phyloP scores from a whole-genome alignment of 164 flowering plant species.

The Nymphaea thermarum region DNA sequence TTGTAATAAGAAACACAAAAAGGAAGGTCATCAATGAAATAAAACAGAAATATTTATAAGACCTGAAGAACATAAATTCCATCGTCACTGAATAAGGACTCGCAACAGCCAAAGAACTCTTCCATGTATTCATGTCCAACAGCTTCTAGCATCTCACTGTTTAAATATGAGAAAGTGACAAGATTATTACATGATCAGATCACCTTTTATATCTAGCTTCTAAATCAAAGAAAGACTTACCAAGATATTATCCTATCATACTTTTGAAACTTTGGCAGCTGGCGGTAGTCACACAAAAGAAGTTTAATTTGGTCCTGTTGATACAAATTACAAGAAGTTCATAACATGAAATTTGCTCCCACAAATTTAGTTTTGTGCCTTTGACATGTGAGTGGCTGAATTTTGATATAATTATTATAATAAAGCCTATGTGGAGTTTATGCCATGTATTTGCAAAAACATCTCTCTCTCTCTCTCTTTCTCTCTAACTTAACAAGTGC shows the following conservation, averaged over 20 bases:
- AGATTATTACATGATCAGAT: background rate
- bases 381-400: too few relatives aligned
- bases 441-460: too few relatives aligned
- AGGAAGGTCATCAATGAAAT: background rate
- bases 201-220: background rate
- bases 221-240: constrained; percentile 12
- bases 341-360: too few relatives aligned
- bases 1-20: too few relatives aligned
- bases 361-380: too few relatives aligned
- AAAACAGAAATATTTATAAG: background rate
- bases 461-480: too few relatives aligned
- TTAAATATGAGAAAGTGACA: constrained; percentile 1
- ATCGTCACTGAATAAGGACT: constrained; percentile 57
- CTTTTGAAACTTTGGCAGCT: constrained; percentile 37
- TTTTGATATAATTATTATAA: too few relatives aligned
- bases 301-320: constrained; percentile 57
- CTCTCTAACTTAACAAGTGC: too few relatives aligned
- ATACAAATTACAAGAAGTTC: background rate
- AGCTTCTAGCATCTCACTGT: constrained; percentile 87
- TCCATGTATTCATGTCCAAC: constrained; percentile 92
- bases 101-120: constrained; percentile 63
- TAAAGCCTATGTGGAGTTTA: too few relatives aligned
- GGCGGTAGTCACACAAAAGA: constrained; percentile 79
- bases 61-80: constrained; percentile 94
- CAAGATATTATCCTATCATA: constrained; percentile 83